phyloP scores from a whole-genome alignment of 106 monocot species.

The Platanthera zijinensis region DNA sequence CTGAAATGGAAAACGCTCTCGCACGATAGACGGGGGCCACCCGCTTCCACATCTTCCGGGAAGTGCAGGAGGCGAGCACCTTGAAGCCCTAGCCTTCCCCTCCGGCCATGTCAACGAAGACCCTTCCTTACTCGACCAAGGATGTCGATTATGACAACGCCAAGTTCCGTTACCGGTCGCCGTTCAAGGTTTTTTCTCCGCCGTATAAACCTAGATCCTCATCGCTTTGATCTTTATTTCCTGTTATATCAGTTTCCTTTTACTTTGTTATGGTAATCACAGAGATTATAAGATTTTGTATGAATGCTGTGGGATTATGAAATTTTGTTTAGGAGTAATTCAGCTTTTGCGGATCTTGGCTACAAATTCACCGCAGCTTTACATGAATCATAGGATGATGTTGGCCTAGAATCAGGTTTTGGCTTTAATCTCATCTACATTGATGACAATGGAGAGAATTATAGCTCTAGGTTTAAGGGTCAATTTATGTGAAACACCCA shows the following conservation, averaged over 20 bases:
- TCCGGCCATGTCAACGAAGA: conserved; percentile 28
- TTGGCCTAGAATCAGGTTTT: too few species aligned
- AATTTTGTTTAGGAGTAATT: not conserved
- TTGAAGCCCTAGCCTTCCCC: not conserved
- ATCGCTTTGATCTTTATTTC: not conserved
- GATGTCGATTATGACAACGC: conserved; percentile 92
- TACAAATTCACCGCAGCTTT: not conserved
- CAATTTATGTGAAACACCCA: not conserved
- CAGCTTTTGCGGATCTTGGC: not conserved
- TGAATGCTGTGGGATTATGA: not conserved
- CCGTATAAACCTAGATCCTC: not conserved
- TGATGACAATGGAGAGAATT: not conserved
- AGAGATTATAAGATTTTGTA: not conserved
- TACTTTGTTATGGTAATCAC: too few species aligned
- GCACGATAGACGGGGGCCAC: not conserved
- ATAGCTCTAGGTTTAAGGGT: not conserved
- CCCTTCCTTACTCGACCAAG: conserved; percentile 62
- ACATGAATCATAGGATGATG: not conserved
- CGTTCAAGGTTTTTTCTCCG: conserved; percentile 45
- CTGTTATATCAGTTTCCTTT: too few species aligned
- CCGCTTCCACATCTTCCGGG: not conserved
- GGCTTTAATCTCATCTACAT: not conserved
- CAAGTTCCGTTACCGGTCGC: conserved; percentile 81
- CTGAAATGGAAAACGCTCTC: not conserved
- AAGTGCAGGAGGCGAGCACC: not conserved